Conservation (phyloP, 192 early-diverging fungal species). For the Cladochytrium replicatum region DNA sequence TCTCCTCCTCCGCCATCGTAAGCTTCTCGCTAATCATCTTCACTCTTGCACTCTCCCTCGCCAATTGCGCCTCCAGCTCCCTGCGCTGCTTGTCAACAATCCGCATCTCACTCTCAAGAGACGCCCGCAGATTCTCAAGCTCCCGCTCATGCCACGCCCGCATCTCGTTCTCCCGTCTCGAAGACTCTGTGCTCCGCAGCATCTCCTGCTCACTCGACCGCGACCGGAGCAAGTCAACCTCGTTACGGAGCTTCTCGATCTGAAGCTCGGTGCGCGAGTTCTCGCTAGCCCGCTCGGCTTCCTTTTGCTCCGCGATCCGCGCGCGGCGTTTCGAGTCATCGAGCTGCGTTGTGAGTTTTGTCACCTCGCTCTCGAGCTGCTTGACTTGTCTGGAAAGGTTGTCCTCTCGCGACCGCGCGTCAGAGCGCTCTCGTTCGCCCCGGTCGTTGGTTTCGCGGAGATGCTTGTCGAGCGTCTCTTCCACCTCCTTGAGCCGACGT, state of each 20-base stretch:
- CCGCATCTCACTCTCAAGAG: background rate
- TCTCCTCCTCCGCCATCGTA: constrained; percentile 8
- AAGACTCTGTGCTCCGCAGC: background rate
- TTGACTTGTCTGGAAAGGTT: constrained; percentile 2
- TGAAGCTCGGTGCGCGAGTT: background rate
- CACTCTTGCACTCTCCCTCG: background rate
- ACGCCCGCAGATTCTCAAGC: background rate
- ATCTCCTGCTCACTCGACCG: background rate
- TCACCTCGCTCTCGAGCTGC: background rate
- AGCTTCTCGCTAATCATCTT: constrained; percentile 2
- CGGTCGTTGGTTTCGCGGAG: constrained; percentile 1
- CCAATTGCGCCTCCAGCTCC: constrained; percentile 6
- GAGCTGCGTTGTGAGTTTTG: too few relatives aligned
- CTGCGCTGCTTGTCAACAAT: background rate
- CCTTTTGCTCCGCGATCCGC: background rate
- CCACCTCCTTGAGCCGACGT: constrained; percentile 3
- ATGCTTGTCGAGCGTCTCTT: constrained; percentile 1
- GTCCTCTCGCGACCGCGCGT: constrained; percentile 3
- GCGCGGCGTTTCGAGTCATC: too few relatives aligned
- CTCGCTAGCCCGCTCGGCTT: background rate
- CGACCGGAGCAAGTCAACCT: background rate
- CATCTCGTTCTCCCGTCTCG: background rate
- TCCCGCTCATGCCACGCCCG: constrained; percentile 6
- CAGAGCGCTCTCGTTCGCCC: constrained; percentile 5
- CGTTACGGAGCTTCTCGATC: background rate